Evolutionary conservation across 768 basidiomycete species (phyloP), one percentile per base, ranked within the genome.

Genomic region (Mycena capillaripes): DNA sequence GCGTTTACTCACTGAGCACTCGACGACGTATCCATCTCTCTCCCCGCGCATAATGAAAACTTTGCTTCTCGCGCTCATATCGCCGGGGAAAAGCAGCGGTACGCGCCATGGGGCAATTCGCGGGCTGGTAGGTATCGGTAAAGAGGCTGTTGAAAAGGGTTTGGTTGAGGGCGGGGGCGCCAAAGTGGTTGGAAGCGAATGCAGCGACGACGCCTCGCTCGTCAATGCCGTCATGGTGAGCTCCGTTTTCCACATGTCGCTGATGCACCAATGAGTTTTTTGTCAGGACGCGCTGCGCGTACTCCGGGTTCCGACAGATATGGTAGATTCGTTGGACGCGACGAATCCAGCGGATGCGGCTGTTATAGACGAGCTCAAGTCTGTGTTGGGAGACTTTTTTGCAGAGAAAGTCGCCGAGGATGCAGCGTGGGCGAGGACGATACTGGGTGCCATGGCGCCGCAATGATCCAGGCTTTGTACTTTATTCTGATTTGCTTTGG

Each of bases 31-130:
- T 80, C 95, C 96, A 0, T 92, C 93, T 0, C 89, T 97, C 17
- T 91, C 93, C 1, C 92, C 94, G 32, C 93, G 97, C 17, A 93
- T 98, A 57, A 95, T 97, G 87, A 98, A 98, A 80, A 98, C 97
- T 0, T 90, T 99, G 4, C 87, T 98, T 4, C 88, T 97, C 14
- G 96, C 97, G 0, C 90, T 99, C 2, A 88, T 96, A 48, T 89
- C 88, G 4, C 84, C 89, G 10, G 91, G 88, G 14, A 94, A 94
- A 80, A 90, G 90, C 70, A 87, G 90, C 23, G 96, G 95, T 8
- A 94, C 95, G 9, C 88, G 96, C 65, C 95, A 97, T 81, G 96
- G 97, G 50, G 95, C 97, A 0, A 91, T 98, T 40, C 90, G 96
- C 2, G 96, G 96, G 21, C 86, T 98, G 34, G 87, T 94, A 27